A percentile compares a stretch with the other conserved stretches of the same genome.
phyloP scores from a whole-genome alignment of 768 basidiomycete genomes.

The Podaxis sp. region DNA sequence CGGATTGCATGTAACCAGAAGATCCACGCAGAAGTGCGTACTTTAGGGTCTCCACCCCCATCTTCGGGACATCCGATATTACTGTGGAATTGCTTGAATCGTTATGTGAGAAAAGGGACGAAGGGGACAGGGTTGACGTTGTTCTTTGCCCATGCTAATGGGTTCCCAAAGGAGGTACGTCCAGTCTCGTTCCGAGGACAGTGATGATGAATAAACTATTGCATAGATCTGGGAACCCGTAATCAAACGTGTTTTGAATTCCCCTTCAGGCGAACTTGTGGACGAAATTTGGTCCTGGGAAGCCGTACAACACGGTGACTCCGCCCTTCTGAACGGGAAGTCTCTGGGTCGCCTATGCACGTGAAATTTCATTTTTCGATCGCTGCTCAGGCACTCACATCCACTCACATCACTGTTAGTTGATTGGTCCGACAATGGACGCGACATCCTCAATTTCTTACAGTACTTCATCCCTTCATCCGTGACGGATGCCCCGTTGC shows the following conservation, averaged over 20 bases:
- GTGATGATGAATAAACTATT: neutral
- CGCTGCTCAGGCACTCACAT: neutral
- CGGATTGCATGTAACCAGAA: slow-evolving; percentile 17
- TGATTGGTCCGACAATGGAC: slow-evolving; percentile 73
- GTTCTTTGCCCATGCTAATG: slow-evolving; percentile 80
- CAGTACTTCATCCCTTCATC: slow-evolving; percentile 56
- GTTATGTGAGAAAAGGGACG: slow-evolving; percentile 47
- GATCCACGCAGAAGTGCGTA: slow-evolving; percentile 21
- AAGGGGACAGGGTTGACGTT: slow-evolving; percentile 54
- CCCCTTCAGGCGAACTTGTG: slow-evolving; percentile 27
- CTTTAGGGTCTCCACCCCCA: slow-evolving; percentile 25
- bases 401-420: slow-evolving; percentile 32
- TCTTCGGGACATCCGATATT: slow-evolving; percentile 36
- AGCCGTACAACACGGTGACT: slow-evolving; percentile 80
- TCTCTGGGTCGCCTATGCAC: slow-evolving; percentile 10
- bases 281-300: slow-evolving; percentile 86
- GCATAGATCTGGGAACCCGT: slow-evolving; percentile 77
- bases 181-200: neutral
- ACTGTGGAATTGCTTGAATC: slow-evolving; percentile 71
- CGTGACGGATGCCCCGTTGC: slow-evolving; percentile 31
- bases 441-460: slow-evolving; percentile 78
- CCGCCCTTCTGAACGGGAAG: slow-evolving; percentile 76
- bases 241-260: slow-evolving; percentile 46
- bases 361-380: neutral
- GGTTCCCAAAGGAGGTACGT: slow-evolving; percentile 80